Percentiles rank a stretch among this genome's conserved stretches.
These are phyloP conservation scores for Gymnopilus junonius DNA, from an alignment of 768 basidiomycete species.

Conservation along the genomic window DNA sequence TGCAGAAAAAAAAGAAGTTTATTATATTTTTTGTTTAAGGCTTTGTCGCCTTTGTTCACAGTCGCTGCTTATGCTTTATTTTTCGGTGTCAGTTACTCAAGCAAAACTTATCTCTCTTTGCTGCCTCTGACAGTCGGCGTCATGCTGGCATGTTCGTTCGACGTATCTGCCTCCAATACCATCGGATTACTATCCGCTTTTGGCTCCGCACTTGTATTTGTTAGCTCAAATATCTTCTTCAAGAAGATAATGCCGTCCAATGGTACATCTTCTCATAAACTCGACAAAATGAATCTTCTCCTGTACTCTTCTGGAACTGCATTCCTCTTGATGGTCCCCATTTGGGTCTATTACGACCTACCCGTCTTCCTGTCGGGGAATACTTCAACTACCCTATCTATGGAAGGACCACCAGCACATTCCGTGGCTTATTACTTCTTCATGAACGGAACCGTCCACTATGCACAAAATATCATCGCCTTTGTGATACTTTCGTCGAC, in stretches of 20 bases:
- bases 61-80: constrained; percentile 94
- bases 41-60: constrained; percentile 95
- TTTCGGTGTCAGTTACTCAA: constrained; percentile 92
- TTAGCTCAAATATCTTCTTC: constrained; percentile 98
- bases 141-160: constrained; percentile 96
- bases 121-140: constrained; percentile 96
- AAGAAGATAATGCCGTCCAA: constrained; percentile 94
- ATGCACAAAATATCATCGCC: constrained; percentile 96
- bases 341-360: constrained; percentile 92
- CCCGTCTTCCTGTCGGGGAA: constrained; percentile 59
- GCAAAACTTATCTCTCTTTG: constrained; percentile 89
- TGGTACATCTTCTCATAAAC: constrained; percentile 59
- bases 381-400: constrained; percentile 46
- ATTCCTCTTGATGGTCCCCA: constrained; percentile 93
- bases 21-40: constrained; percentile 42
- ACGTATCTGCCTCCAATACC: constrained; percentile 84
- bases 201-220: constrained; percentile 95
- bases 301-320: constrained; percentile 95
- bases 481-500: constrained; percentile 96
- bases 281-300: constrained; percentile 96
- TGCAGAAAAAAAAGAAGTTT: neutral
- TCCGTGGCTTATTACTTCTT: constrained; percentile 83
- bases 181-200: constrained; percentile 94
- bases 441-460: constrained; percentile 95
- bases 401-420: constrained; percentile 53